A percentile compares a stretch with the other conserved stretches of the same genome.
These are phyloP conservation scores for Triangularia verruculosa DNA, from an alignment of 2,329 filamentous ascomycete species.

Conservation along the genomic window DNA sequence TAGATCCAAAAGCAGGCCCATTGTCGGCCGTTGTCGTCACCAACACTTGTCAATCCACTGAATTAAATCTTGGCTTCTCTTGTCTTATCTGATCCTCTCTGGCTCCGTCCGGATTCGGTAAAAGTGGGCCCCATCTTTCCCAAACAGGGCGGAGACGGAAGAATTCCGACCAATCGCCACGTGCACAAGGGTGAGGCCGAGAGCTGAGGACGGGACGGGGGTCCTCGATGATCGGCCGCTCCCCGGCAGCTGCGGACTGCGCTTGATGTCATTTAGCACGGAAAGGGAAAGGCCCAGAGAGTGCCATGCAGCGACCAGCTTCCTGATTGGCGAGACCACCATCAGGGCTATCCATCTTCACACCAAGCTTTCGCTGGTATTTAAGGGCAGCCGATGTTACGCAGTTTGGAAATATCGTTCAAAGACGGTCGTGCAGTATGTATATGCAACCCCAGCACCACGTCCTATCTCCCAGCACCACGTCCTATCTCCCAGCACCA, in stretches of 20 bases:
- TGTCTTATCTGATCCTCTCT: background rate
- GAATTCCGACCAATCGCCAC: background rate
- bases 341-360: background rate
- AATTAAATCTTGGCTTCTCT: background rate
- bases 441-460: too few relatives aligned
- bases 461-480: too few relatives aligned
- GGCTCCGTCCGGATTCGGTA: background rate
- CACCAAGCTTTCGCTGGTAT: background rate
- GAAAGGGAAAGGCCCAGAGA: background rate
- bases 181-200: background rate
- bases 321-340: background rate
- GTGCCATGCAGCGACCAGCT: background rate
- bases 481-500: too few relatives aligned
- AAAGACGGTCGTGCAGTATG: too few relatives aligned
- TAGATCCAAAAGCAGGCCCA: background rate
- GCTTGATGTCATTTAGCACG: conserved; percentile 8
- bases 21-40: background rate
- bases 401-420: too few relatives aligned
- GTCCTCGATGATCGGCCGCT: background rate
- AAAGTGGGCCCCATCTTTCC: background rate
- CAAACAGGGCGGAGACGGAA: background rate
- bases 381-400: background rate
- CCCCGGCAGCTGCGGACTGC: background rate
- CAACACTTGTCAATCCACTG: background rate
- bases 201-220: conserved; percentile 1